Base-by-base conservation (phyloP, 306 rosid species). In the Medicago lupulina region DNA sequence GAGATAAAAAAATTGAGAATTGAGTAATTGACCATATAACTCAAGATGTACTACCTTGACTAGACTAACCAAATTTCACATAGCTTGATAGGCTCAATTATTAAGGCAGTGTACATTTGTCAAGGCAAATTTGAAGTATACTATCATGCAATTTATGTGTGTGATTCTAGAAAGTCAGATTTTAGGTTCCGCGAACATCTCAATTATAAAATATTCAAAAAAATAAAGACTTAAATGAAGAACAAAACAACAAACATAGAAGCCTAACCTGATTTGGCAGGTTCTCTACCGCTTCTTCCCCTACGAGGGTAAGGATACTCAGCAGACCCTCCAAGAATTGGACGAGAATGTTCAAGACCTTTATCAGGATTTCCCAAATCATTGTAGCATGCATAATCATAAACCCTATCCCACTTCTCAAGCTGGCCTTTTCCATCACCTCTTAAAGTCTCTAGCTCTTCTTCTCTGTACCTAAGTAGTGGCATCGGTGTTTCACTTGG, bases 271-370 rank as follows among this genome's bases (percentile, higher is more conserved):
- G 80, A 73, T 58, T 57, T 76, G 5, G 90, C 17, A 3, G 80
- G 77, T 51, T 77, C 82, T 74, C 96, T 82, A 4, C 97, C 89
- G 0, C 97, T 93, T 84, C 96, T 93, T 81, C 96, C 98, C 57
- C 98, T 76, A 17, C 98, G 93, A 65, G 98, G 98, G 74, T 93
- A 93, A 25, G 98, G 98, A 25, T 87, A 83, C 55, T 87, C 8
- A 6, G 4, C 16, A 28, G 92, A 85, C 39, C 97, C 97, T 82
- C 98, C 98, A 0, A 93, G 89, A 81, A 85, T 8, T 0, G 96
- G 97, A 39, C 98, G 96, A 23, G 43, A 80, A 71, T 80, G 82
- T 9, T 85, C 70, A 0, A 67, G 53, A 62, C 84, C 86, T 61
- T 83, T 80, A 72, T 89, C 92, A 0, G 93, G 89, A 76, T 74